Evolutionary conservation across 1,139 yeast species (phyloP), one percentile per base, ranked within the genome.

Genomic region (Candida mesenterica): DNA sequence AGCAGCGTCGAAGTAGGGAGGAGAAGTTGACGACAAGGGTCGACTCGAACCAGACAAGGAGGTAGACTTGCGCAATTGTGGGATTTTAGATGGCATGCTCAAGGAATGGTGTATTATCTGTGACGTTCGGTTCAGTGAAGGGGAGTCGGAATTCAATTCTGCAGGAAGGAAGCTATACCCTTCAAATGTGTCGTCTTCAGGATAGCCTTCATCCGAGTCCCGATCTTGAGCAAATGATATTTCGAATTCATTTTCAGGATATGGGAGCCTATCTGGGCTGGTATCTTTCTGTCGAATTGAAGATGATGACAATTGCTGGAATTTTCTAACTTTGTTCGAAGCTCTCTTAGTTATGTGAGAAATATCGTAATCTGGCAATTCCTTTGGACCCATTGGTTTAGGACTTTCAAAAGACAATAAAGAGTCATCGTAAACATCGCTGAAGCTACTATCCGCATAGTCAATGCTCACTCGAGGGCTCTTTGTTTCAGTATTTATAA

Each of bases 371-470:
- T 62, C 70, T 8, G 69, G 67, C 14, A 69, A 49, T 36, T 59
- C 64, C 42, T 59, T 62, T 1, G 75, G 75, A 0, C 75, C 75
- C 59, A 57, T 67, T 3, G 71, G 75, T 34, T 56, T 59, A 5
- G 72, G 70, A 27, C 69, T 62, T 13, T 41, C 50, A 22, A 32
- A 40, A 10, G 48, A 43, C 30, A 45, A 27, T n/a, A 41, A 31
- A 3, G 49, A 36, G 10, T 42, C 42, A 15, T 42, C 43, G 13
- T 33, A 28, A n/a, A 24, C 22, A 17, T 3, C 7, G 19, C 9
- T 9, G 8, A 6, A 6, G 9, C 6, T 19, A 19, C 22, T 9
- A 19, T 19, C 22, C 9, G 6, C 22, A 19, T 9, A n/a, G n/a
- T n/a, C n/a, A n/a, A n/a, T n/a, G n/a, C n/a, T n/a, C n/a, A n/a